These are phyloP conservation scores for Omphalotus olearius DNA, from an alignment of 1,284 basidiomycete species.

Conservation along the genomic window DNA sequence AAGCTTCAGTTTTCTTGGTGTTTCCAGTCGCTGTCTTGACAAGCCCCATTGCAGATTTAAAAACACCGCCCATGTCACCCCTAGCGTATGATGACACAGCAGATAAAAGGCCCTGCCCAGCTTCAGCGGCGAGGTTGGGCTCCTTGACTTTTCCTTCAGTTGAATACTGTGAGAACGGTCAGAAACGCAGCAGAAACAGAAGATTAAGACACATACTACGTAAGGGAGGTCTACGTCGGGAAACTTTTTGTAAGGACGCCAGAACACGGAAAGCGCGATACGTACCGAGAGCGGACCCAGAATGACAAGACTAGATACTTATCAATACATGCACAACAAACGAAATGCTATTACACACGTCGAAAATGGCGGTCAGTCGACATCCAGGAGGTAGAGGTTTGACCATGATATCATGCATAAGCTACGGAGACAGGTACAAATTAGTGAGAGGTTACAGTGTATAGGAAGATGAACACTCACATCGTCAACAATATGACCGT, in stretches of 20 bases:
- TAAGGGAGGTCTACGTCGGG: slow-evolving; percentile 50
- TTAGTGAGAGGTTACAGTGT: too few relatives aligned
- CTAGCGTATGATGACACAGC: slow-evolving; percentile 70
- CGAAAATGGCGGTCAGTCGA: slow-evolving; percentile 85
- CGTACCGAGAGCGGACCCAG: slow-evolving; percentile 61
- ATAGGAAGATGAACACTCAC: slow-evolving; percentile 29
- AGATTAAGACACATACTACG: slow-evolving; percentile 34
- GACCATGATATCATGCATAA: slow-evolving; percentile 72
- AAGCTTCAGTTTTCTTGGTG: slow-evolving; percentile 55
- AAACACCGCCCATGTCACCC: slow-evolving; percentile 74
- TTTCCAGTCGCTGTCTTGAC: slow-evolving; percentile 45
- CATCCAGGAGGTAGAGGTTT: slow-evolving; percentile 77
- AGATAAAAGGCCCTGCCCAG: slow-evolving; percentile 69
- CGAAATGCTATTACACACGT: slow-evolving; percentile 41
- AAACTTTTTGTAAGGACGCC: slow-evolving; percentile 1
- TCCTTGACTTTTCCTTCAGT: slow-evolving; percentile 94
- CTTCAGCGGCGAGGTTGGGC: slow-evolving; percentile 77
- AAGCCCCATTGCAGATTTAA: slow-evolving; percentile 50
- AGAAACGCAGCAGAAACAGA: not conserved
- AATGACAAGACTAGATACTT: slow-evolving; percentile 54
- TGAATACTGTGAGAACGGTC: slow-evolving; percentile 55
- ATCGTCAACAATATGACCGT: slow-evolving; percentile 81
- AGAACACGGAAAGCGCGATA: not conserved
- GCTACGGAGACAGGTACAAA: slow-evolving; percentile 29
- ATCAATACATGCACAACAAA: not conserved